phyloP scores from a whole-genome alignment of 352 stramenopile species.

The Phytopythium helicoides region DNA sequence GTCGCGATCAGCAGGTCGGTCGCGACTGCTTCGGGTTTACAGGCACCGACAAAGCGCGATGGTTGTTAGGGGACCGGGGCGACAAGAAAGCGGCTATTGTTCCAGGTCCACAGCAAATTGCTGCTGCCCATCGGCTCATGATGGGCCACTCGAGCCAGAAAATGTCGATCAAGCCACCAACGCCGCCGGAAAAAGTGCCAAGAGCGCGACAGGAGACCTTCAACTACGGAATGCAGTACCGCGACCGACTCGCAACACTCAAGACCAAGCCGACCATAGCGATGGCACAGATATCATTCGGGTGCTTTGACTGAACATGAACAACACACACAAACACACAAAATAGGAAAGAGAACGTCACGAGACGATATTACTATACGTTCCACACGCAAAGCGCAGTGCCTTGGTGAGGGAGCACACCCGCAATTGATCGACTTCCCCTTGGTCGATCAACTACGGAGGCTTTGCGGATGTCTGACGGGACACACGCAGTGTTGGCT shows the following conservation, averaged over 20 bases:
- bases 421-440: neutral
- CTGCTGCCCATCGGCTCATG: constrained; percentile 79
- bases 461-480: neutral
- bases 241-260: constrained; percentile 63
- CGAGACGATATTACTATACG: constrained; percentile 5
- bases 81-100: constrained; percentile 66
- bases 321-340: neutral
- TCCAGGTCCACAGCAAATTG: constrained; percentile 67
- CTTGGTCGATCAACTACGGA: neutral
- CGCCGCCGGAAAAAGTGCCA: constrained; percentile 49
- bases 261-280: constrained; percentile 79
- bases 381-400: neutral
- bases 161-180: constrained; percentile 70
- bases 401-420: no score
- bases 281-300: constrained; percentile 80
- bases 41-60: constrained; percentile 73
- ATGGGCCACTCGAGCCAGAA: constrained; percentile 84
- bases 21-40: constrained; percentile 81
- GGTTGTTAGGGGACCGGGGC: constrained; percentile 24
- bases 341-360: neutral
- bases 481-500: neutral
- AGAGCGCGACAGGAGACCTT: constrained; percentile 44
- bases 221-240: constrained; percentile 78
- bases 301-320: constrained; percentile 14
- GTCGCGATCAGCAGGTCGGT: constrained; percentile 43